Conservation (phyloP, 306 rosid species). For the Gynostemma pentaphyllum region DNA sequence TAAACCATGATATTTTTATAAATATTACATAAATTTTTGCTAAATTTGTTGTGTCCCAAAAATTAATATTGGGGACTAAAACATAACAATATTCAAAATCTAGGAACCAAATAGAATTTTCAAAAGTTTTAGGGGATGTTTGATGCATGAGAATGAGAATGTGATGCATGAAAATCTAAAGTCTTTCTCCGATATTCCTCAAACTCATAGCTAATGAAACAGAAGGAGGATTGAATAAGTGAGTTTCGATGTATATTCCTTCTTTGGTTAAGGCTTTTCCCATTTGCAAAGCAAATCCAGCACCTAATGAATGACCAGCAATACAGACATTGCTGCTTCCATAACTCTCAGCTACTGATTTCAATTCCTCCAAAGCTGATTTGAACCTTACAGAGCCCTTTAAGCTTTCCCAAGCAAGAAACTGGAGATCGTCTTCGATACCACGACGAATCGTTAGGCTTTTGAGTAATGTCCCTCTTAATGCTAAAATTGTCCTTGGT, state of each 20-base stretch:
- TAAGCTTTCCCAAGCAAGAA: constrained; percentile 86
- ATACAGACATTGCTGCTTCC: constrained; percentile 64
- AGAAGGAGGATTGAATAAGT: constrained; percentile 87
- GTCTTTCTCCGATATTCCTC: constrained; percentile 53
- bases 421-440: constrained; percentile 76
- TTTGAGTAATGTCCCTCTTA: constrained; percentile 78
- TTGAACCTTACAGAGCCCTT: constrained; percentile 75
- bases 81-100: too few species aligned
- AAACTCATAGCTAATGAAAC: constrained; percentile 63
- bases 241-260: constrained; percentile 69
- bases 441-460: constrained; percentile 69
- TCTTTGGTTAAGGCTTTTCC: constrained; percentile 75
- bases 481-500: constrained; percentile 64
- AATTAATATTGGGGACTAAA: too few species aligned
- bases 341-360: constrained; percentile 34
- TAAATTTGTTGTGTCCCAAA: too few species aligned
- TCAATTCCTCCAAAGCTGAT: constrained; percentile 43
- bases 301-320: constrained; percentile 89
- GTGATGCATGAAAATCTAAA: too few species aligned
- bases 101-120: too few species aligned
- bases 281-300: constrained; percentile 82
- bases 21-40: too few species aligned
- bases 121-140: too few species aligned
- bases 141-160: too few species aligned
- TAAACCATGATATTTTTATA: too few species aligned